phyloP scores from a whole-genome alignment of 768 basidiomycete species.

The Aureoboletus auriporus region DNA sequence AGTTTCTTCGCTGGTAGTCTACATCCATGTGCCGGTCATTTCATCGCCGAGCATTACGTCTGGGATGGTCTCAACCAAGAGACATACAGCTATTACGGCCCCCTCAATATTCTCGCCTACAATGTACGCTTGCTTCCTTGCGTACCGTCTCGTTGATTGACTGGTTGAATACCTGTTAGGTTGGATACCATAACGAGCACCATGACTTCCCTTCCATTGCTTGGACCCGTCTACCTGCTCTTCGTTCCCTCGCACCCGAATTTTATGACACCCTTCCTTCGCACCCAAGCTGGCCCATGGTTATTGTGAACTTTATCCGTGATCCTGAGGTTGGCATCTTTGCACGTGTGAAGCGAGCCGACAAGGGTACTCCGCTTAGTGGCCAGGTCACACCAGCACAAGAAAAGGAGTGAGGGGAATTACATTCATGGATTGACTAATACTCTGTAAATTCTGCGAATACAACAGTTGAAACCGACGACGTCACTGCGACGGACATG shows the following conservation, averaged over 20 bases:
- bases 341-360: constrained; percentile 76
- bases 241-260: constrained; percentile 82
- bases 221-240: constrained; percentile 88
- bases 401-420: constrained; percentile 14
- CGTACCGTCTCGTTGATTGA: not conserved
- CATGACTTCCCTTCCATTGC: constrained; percentile 97
- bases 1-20: constrained; percentile 96
- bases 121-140: constrained; percentile 57
- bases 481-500: too few relatives aligned
- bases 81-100: constrained; percentile 96
- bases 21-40: constrained; percentile 95
- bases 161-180: constrained; percentile 39
- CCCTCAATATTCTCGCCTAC: constrained; percentile 85
- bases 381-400: constrained; percentile 15
- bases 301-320: constrained; percentile 90
- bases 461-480: not conserved
- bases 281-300: constrained; percentile 93
- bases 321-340: constrained; percentile 87
- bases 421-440: constrained; percentile 4
- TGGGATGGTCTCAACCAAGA: constrained; percentile 93
- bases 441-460: constrained; percentile 13
- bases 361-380: constrained; percentile 30
- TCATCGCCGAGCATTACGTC: constrained; percentile 96
- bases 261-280: constrained; percentile 86
- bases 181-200: constrained; percentile 99